A percentile compares a stretch with the other conserved stretches of the same genome.
Evolutionary conservation across 805 yeast species (phyloP).

Genomic region (Lachancea waltii): DNA sequence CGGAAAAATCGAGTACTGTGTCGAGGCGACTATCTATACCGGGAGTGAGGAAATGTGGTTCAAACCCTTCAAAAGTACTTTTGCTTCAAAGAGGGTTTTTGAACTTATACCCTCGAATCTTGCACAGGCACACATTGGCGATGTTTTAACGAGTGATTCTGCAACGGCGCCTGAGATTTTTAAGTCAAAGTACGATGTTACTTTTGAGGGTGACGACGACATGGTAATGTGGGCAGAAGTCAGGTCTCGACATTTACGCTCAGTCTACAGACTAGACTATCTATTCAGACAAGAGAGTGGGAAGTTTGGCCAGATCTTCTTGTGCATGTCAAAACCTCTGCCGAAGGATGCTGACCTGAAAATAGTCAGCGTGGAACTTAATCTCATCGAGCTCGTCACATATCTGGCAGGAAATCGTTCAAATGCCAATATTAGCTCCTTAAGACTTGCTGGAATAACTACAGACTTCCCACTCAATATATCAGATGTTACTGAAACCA

Average conservation of each 20-base stretch:
- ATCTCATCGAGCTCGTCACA: constrained; percentile 25
- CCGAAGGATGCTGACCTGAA: constrained; percentile 2
- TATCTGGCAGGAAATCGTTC: constrained; percentile 28
- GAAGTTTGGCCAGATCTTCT: constrained; percentile 23
- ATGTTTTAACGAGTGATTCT: neutral
- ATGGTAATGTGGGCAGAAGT: constrained; percentile 24
- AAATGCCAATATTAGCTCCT: constrained; percentile 26
- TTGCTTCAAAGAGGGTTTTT: constrained; percentile 16
- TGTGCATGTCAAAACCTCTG: constrained; percentile 11
- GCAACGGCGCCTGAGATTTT: neutral
- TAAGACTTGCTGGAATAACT: constrained; percentile 19
- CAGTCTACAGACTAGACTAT: constrained; percentile 21
- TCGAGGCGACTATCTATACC: constrained; percentile 23
- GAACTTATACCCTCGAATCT: constrained; percentile 23
- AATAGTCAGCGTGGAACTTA: constrained; percentile 18
- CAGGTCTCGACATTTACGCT: constrained; percentile 19
- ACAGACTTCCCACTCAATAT: constrained; percentile 2
- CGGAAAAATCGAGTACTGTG: constrained; percentile 27
- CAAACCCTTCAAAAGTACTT: constrained; percentile 23
- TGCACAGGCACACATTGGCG: constrained; percentile 3
- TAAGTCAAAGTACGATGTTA: constrained; percentile 3
- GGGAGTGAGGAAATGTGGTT: constrained; percentile 27
- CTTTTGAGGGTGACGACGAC: constrained; percentile 2
- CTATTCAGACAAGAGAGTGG: constrained; percentile 20
- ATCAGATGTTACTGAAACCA: neutral